Evolutionary conservation across 192 early-diverging fungal genomes (phyloP).

Genomic region (Coemansia sp.): DNA sequence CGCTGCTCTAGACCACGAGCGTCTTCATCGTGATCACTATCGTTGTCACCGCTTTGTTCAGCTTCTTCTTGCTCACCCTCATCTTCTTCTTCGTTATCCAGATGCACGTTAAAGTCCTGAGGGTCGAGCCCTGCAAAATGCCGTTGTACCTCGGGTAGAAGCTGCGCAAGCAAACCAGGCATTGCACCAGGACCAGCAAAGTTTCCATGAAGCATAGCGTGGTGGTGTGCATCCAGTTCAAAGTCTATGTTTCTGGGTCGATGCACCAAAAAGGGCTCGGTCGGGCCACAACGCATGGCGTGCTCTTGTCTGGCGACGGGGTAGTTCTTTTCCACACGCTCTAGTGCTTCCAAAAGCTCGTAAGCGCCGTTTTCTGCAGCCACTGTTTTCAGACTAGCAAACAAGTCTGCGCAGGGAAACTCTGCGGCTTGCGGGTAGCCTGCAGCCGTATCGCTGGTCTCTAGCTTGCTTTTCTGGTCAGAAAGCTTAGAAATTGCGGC

Average conservation of each 20-base stretch:
- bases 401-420: slow-evolving; percentile 22
- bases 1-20: background rate
- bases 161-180: background rate
- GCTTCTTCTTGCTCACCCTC: background rate
- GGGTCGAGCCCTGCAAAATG: background rate
- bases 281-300: slow-evolving; percentile 23
- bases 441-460: background rate
- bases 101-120: background rate
- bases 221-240: background rate
- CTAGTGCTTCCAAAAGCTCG: slow-evolving; percentile 30
- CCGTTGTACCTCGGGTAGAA: background rate
- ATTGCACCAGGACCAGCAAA: background rate
- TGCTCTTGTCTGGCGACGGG: slow-evolving; percentile 29
- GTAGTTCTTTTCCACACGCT: slow-evolving; percentile 32
- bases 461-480: background rate
- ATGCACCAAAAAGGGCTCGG: background rate
- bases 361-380: slow-evolving; percentile 36
- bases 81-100: background rate
- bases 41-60: background rate
- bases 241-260: background rate
- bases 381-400: slow-evolving; percentile 18
- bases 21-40: slow-evolving; percentile 12
- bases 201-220: background rate
- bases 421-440: background rate
- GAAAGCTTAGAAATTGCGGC: background rate